A percentile compares a stretch with the other conserved stretches of the same genome.
phyloP scores from a whole-genome alignment of 139 green algal genomes.

The Micractinium sp. region DNA sequence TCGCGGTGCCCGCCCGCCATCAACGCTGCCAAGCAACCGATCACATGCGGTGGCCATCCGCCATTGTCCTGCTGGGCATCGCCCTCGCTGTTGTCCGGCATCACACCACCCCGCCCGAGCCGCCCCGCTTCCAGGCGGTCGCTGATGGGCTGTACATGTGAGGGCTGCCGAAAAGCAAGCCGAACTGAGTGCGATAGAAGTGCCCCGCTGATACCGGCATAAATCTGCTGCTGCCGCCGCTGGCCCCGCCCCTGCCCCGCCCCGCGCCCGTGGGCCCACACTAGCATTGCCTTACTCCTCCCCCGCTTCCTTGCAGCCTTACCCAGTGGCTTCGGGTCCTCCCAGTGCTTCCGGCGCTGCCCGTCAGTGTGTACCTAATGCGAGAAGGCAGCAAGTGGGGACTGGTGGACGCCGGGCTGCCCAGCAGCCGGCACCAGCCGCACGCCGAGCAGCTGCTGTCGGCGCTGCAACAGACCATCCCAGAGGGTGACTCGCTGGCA shows the following conservation, averaged over 20 bases:
- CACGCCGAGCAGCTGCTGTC: not conserved
- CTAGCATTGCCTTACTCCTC: too few species aligned
- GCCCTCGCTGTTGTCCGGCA: not conserved
- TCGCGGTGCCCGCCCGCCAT: not conserved
- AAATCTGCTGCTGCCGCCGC: too few species aligned
- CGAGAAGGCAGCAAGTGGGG: not conserved
- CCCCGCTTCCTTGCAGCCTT: not conserved
- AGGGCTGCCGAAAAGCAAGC: too few species aligned
- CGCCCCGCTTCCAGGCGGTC: not conserved
- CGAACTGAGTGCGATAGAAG: too few species aligned
- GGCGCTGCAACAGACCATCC: not conserved
- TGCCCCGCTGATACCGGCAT: too few species aligned
- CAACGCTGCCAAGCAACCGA: not conserved
- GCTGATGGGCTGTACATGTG: not conserved
- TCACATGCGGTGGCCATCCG: not conserved
- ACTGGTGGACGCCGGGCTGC: not conserved
- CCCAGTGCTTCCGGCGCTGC: not conserved
- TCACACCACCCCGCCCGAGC: not conserved
- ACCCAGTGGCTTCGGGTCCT: not conserved
- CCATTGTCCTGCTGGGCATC: not conserved
- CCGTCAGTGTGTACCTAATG: not conserved
- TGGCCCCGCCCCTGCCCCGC: too few species aligned
- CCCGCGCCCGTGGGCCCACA: not conserved
- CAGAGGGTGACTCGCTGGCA: not conserved
- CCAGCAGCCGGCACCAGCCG: not conserved